A percentile compares a stretch with the other conserved stretches of the same genome.
These are phyloP conservation scores for Aspergillus pseudoterreus DNA, from an alignment of 2,329 filamentous ascomycete genomes.

Conservation along the genomic window DNA sequence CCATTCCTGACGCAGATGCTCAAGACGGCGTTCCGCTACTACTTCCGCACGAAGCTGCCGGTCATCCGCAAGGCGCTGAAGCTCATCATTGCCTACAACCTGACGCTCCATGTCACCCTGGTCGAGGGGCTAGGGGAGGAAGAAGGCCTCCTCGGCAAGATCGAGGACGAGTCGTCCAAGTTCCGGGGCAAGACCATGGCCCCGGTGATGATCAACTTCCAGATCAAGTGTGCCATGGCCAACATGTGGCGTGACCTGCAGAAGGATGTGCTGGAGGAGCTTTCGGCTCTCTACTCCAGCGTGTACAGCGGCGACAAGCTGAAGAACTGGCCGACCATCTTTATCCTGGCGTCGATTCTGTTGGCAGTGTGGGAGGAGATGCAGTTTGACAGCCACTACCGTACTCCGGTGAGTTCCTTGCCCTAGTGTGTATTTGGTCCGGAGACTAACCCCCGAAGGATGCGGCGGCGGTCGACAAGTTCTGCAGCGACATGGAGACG, in stretches of 20 bases:
- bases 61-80: slow-evolving; percentile 95
- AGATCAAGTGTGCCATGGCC: slow-evolving; percentile 94
- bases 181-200: slow-evolving; percentile 88
- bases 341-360: slow-evolving; percentile 91
- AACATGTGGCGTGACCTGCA: slow-evolving; percentile 98
- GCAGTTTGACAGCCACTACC: slow-evolving; percentile 97
- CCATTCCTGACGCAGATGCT: slow-evolving; percentile 93
- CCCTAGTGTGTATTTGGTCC: not conserved
- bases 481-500: slow-evolving; percentile 95
- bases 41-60: slow-evolving; percentile 79
- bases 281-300: slow-evolving; percentile 89
- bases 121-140: slow-evolving; percentile 85
- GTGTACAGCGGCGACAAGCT: slow-evolving; percentile 96
- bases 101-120: slow-evolving; percentile 91
- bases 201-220: slow-evolving; percentile 99
- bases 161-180: slow-evolving; percentile 80
- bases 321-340: slow-evolving; percentile 99
- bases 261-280: slow-evolving; percentile 91
- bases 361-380: slow-evolving; percentile 97
- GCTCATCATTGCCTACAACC: slow-evolving; percentile 90
- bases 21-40: slow-evolving; percentile 93
- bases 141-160: slow-evolving; percentile 72
- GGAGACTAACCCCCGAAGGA: slow-evolving; percentile 47
- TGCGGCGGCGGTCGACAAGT: slow-evolving; percentile 79
- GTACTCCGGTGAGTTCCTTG: slow-evolving; percentile 57